Evolutionary conservation across 139 green algal genomes (phyloP).

Genomic region (Chlorella vulgaris): DNA sequence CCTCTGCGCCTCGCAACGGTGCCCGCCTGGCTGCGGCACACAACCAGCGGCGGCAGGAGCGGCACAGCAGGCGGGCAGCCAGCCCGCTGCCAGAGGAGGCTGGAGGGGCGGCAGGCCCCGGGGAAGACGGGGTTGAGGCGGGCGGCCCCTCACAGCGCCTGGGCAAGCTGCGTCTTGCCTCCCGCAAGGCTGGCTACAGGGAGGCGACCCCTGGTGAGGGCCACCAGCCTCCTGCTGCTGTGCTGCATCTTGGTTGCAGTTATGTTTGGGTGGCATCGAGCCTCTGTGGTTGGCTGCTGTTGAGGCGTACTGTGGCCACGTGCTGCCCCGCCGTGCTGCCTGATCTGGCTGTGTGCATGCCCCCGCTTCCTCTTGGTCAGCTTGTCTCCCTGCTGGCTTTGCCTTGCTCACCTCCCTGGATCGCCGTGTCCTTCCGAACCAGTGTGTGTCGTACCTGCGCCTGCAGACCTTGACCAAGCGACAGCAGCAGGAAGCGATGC

Average conservation of each 20-base stretch:
- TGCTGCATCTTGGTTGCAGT: too few species aligned
- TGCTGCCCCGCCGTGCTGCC: too few species aligned
- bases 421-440: neutral
- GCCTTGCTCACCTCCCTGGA: too few species aligned
- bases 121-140: neutral
- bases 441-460: neutral
- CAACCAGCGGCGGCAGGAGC: constrained; percentile 25
- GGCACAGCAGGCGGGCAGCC: constrained; percentile 4
- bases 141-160: constrained; percentile 3
- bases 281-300: too few species aligned
- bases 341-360: too few species aligned
- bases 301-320: too few species aligned
- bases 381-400: too few species aligned
- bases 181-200: constrained; percentile 17
- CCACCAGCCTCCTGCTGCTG: too few species aligned
- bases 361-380: too few species aligned
- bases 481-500: constrained; percentile 10
- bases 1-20: neutral
- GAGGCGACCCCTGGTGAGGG: constrained; percentile 9
- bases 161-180: constrained; percentile 24
- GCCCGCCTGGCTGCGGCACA: constrained; percentile 1
- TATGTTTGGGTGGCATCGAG: too few species aligned
- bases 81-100: neutral
- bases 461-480: constrained; percentile 41
- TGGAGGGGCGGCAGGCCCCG: too few species aligned